Percentiles rank a stretch among this genome's conserved stretches.
Conservation (phyloP, 2,329 filamentous ascomycete genomes). For the Sclerotinia subarctica region DNA sequence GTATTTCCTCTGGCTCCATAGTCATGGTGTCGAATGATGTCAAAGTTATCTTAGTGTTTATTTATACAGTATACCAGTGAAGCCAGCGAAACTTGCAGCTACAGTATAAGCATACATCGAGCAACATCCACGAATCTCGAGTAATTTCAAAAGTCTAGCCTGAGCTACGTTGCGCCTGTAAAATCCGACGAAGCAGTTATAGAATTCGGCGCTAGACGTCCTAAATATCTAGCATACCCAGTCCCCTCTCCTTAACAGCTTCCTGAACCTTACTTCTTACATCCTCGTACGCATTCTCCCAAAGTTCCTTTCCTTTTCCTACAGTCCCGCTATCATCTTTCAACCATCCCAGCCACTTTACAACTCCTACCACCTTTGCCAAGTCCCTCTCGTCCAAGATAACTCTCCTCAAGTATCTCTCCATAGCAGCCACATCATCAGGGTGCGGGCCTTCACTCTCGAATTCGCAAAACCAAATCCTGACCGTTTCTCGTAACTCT, state of each 20-base stretch:
- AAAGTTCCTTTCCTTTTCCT: conserved; percentile 40
- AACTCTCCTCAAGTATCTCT: conserved; percentile 68
- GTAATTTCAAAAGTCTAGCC: too few relatives aligned
- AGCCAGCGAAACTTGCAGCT: too few relatives aligned
- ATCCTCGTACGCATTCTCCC: conserved; percentile 45
- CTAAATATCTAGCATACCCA: conserved; percentile 53
- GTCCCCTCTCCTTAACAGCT: conserved; percentile 54
- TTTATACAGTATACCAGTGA: too few relatives aligned
- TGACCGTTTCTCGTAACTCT: conserved; percentile 72
- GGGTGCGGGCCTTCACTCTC: conserved; percentile 69
- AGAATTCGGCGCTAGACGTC: neutral
- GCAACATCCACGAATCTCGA: too few relatives aligned
- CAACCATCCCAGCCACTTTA: conserved; percentile 63
- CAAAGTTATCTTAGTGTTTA: too few relatives aligned
- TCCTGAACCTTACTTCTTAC: conserved; percentile 52
- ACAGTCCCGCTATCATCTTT: conserved; percentile 46
- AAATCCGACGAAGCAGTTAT: neutral
- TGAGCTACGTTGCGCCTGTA: neutral
- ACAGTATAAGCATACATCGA: too few relatives aligned
- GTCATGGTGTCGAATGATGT: too few relatives aligned
- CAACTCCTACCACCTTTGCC: conserved; percentile 66
- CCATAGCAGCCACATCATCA: conserved; percentile 73
- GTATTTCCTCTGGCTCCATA: too few relatives aligned
- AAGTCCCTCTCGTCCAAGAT: conserved; percentile 74
- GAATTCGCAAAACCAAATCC: conserved; percentile 73